Conservation (phyloP, 306 rosid genomes). For the Begonia peltatifolia region DNA sequence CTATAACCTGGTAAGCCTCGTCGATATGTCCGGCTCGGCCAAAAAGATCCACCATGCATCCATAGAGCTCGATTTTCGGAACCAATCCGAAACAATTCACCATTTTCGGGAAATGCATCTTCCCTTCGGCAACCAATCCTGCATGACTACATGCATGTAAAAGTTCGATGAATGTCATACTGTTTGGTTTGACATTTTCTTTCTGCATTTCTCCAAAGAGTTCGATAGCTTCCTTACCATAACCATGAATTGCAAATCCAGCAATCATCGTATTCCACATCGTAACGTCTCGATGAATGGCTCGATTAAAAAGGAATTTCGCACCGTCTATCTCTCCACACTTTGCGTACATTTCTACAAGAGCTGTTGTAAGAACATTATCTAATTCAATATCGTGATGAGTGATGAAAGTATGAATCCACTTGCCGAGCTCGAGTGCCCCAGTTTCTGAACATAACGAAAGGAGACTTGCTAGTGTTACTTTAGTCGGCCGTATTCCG, state of each 20-base stretch:
- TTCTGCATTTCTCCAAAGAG: conserved; percentile 35
- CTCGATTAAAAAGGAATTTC: conserved; percentile 17
- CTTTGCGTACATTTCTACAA: conserved; percentile 60
- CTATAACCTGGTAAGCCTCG: conserved; percentile 30
- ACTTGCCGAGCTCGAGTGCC: conserved; percentile 52
- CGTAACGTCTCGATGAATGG: conserved; percentile 17
- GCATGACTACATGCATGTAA: conserved; percentile 64
- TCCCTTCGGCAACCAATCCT: conserved; percentile 39
- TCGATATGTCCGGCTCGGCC: conserved; percentile 45
- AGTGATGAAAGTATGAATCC: conserved; percentile 52
- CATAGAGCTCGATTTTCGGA: conserved; percentile 53
- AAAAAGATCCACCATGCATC: conserved; percentile 57
- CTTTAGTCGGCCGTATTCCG: conserved; percentile 38
- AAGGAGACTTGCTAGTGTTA: conserved; percentile 39
- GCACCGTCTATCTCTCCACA: conserved; percentile 51
- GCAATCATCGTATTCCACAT: conserved; percentile 63
- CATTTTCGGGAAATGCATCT: conserved; percentile 31
- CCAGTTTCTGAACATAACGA: conserved; percentile 38
- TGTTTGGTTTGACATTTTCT: conserved; percentile 25
- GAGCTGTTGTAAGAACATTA: conserved; percentile 28
- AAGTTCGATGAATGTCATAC: conserved; percentile 31
- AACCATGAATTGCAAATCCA: conserved; percentile 57
- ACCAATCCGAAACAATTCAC: conserved; percentile 21
- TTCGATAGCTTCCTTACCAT: conserved; percentile 32
- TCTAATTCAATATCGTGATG: conserved; percentile 30